phyloP scores from a whole-genome alignment of 78 protist species.

The Emiliania huxleyi region DNA sequence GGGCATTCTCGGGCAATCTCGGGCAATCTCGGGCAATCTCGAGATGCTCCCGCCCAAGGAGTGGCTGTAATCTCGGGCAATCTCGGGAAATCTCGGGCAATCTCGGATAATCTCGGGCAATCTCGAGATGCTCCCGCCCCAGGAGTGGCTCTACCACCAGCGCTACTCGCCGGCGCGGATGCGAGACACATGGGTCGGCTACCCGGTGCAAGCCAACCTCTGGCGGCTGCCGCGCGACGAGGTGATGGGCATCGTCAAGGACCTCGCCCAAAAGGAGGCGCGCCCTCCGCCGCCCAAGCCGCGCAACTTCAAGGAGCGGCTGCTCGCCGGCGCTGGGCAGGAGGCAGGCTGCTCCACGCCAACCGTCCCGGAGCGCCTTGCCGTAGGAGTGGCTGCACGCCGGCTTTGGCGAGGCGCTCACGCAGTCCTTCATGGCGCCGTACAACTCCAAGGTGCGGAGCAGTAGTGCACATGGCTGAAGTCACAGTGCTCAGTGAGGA shows the following conservation, averaged over 20 bases:
- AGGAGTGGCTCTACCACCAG: background rate
- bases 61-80: too few species aligned
- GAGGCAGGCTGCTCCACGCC: background rate
- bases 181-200: background rate
- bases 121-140: background rate
- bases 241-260: background rate
- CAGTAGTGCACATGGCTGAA: too few species aligned
- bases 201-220: slow-evolving; percentile 38
- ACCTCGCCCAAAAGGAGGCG: background rate
- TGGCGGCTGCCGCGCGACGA: slow-evolving; percentile 30
- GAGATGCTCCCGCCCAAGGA: background rate
- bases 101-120: too few species aligned
- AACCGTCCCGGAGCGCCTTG: too few species aligned
- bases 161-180: slow-evolving; percentile 30
- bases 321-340: background rate
- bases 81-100: too few species aligned
- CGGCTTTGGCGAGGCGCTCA: slow-evolving; percentile 17
- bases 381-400: background rate
- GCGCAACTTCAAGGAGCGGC: background rate
- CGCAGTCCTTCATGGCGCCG: slow-evolving; percentile 37
- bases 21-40: too few species aligned
- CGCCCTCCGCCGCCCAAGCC: background rate
- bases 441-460: slow-evolving; percentile 41
- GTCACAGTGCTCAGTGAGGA: too few species aligned
- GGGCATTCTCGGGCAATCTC: too few species aligned